Evolutionary conservation across 148 eudicot genomes (phyloP).

Genomic region (Silene latifolia): DNA sequence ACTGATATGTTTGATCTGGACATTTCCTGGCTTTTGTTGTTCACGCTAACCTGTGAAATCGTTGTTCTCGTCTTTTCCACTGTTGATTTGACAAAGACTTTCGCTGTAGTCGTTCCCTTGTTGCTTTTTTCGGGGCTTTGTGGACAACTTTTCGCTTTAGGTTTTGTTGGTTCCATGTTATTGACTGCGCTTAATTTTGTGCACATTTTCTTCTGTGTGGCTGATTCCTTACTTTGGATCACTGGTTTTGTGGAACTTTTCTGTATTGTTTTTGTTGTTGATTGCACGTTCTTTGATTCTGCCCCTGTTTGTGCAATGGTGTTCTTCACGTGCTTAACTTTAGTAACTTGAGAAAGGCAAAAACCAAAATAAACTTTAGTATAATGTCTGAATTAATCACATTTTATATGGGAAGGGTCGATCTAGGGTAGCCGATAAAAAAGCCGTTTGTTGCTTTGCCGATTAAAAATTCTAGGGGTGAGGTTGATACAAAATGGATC

Average conservation of each 20-base stretch:
- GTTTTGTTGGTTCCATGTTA: slow-evolving; percentile 25
- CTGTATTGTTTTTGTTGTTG: slow-evolving; percentile 12
- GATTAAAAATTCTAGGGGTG: no score
- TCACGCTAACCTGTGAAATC: slow-evolving; percentile 15
- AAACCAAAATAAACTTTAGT: background rate
- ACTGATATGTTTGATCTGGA: slow-evolving; percentile 5
- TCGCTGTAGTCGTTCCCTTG: slow-evolving; percentile 1
- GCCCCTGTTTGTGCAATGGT: background rate
- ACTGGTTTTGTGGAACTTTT: slow-evolving; percentile 21
- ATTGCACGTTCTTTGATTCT: slow-evolving; percentile 19
- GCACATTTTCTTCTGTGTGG: slow-evolving; percentile 16
- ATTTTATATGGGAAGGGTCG: no score
- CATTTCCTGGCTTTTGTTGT: slow-evolving; percentile 9
- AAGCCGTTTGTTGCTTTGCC: no score
- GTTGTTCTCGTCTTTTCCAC: slow-evolving; percentile 24
- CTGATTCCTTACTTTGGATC: slow-evolving; percentile 17
- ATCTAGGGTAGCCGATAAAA: no score
- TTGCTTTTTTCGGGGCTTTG: slow-evolving; percentile 3
- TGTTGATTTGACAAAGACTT: slow-evolving; percentile 24
- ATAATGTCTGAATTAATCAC: no score
- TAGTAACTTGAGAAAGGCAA: background rate
- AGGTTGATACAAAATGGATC: no score
- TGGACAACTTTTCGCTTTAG: slow-evolving; percentile 12
- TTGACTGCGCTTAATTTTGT: slow-evolving; percentile 9
- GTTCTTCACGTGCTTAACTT: background rate